Conservation (phyloP, 306 rosid genomes). For the Adenanthera pavonina region DNA sequence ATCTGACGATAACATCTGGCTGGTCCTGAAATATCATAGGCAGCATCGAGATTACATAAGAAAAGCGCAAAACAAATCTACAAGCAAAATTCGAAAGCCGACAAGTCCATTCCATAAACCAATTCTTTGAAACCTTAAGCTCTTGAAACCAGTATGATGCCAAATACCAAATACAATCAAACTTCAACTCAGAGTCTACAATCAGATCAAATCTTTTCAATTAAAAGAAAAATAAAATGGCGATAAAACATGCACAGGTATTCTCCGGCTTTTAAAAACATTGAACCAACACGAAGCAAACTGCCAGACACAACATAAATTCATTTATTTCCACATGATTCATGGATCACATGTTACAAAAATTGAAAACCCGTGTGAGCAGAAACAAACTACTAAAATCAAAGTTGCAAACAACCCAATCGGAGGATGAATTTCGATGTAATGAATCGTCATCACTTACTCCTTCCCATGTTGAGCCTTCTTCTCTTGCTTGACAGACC, state of each 20-base stretch:
- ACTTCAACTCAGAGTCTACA: neutral
- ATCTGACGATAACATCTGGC: conserved; percentile 69
- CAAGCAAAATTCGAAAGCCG: neutral
- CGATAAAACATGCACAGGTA: too few relatives aligned
- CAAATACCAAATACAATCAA: neutral
- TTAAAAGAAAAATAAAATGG: too few relatives aligned
- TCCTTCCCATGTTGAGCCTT: conserved; percentile 44
- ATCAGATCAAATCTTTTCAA: neutral
- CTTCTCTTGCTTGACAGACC: neutral
- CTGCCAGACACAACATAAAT: too few relatives aligned
- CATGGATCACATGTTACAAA: neutral
- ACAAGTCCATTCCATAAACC: neutral
- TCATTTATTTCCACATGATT: too few relatives aligned
- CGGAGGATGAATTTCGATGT: neutral
- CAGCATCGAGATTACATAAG: neutral
- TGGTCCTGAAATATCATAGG: conserved; percentile 45
- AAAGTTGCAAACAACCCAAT: neutral
- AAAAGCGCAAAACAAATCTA: neutral
- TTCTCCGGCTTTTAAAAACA: too few relatives aligned
- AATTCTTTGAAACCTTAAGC: neutral
- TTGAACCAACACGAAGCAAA: neutral
- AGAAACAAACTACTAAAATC: neutral
- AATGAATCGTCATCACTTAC: conserved; percentile 16
- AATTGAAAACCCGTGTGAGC: neutral
- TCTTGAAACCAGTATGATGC: neutral